Percentiles rank a stretch among this genome's conserved stretches.
These are phyloP conservation scores for Nepenthes alata DNA, from an alignment of 179 eudicot species.

Conservation along the genomic window DNA sequence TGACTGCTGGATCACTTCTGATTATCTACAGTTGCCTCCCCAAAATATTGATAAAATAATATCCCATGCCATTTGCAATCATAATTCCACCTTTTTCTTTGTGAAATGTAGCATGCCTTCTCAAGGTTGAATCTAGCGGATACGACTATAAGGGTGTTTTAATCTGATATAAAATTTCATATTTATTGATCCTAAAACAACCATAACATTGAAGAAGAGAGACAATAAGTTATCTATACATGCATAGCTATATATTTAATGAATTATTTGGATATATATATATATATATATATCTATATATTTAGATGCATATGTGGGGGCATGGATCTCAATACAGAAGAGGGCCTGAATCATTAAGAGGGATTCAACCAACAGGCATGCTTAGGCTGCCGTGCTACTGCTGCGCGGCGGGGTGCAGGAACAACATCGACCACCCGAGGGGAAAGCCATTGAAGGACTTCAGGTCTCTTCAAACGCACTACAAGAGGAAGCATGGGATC, in stretches of 20 bases:
- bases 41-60: background rate
- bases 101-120: too few species aligned
- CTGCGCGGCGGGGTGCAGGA: slow-evolving; percentile 28
- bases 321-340: slow-evolving; percentile 32
- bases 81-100: too few species aligned
- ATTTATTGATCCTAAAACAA: too few species aligned
- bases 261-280: too few species aligned
- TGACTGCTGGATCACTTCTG: slow-evolving; percentile 19
- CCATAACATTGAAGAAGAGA: too few species aligned
- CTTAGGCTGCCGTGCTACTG: slow-evolving; percentile 35
- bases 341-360: slow-evolving; percentile 32
- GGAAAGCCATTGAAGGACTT: slow-evolving; percentile 28
- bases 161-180: too few species aligned
- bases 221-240: too few species aligned
- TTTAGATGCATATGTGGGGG: slow-evolving; percentile 39
- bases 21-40: slow-evolving; percentile 8
- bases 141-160: too few species aligned
- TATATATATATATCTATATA: too few species aligned
- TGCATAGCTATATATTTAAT: too few species aligned
- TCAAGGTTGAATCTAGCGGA: too few species aligned
- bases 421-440: slow-evolving; percentile 33
- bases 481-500: slow-evolving; percentile 30
- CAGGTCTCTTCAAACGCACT: slow-evolving; percentile 27
- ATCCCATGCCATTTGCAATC: too few species aligned
- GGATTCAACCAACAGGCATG: slow-evolving; percentile 33